A percentile compares a stretch with the other conserved stretches of the same genome.
phyloP scores from a whole-genome alignment of 208 protist species.

The Crithidia sp. region DNA sequence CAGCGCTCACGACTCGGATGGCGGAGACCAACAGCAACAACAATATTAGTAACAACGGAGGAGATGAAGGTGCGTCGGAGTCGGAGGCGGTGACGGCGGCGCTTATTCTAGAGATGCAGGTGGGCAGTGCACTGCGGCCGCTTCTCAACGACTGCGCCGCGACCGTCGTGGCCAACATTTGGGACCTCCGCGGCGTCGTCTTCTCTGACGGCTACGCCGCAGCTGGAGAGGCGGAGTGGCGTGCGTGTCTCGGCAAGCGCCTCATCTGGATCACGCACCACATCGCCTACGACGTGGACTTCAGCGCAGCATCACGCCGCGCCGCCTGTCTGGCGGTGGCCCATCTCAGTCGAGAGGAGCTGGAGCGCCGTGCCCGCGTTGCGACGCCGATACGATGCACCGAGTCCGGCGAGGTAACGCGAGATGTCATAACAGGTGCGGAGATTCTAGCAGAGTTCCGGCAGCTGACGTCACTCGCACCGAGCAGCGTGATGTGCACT shows the following conservation, averaged over 20 bases:
- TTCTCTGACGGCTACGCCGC: slow-evolving; percentile 26
- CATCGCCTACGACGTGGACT: slow-evolving; percentile 12
- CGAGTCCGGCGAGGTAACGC: too few species aligned
- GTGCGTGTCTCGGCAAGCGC: slow-evolving; percentile 10
- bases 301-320: slow-evolving; percentile 4
- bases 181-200: slow-evolving; percentile 36
- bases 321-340: slow-evolving; percentile 28
- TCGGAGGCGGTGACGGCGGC: neutral
- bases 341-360: slow-evolving; percentile 21
- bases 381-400: too few species aligned
- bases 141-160: slow-evolving; percentile 8
- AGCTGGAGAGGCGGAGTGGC: slow-evolving; percentile 17
- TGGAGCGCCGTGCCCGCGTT: slow-evolving; percentile 8
- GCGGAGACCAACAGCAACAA: too few species aligned
- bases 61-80: too few species aligned
- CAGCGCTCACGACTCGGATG: too few species aligned
- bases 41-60: too few species aligned
- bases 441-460: neutral
- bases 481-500: too few species aligned
- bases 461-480: neutral
- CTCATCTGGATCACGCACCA: slow-evolving; percentile 10
- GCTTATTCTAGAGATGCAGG: neutral
- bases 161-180: slow-evolving; percentile 47
- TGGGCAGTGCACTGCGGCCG: neutral
- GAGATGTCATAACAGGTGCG: neutral